Base-by-base conservation (phyloP, 2,329 filamentous ascomycete species). In the Cladosporium sp. region DNA sequence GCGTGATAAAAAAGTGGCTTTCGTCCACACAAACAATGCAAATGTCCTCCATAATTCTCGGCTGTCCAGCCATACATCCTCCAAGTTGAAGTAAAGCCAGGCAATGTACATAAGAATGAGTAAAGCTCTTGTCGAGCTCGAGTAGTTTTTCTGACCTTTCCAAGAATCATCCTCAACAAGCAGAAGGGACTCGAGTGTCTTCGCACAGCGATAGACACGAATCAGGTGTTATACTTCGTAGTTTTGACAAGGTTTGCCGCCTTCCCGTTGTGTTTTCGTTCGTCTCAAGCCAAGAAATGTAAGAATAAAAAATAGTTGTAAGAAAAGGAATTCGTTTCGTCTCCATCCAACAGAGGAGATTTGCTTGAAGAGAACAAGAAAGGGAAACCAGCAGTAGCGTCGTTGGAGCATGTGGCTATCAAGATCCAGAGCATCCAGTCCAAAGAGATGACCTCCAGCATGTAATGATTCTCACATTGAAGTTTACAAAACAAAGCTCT, bases 401-500 rank as follows among this genome's bases (percentile, higher is more conserved):
- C 44, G 54, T 49, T 34, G 25, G n/a, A 25, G 37, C 47, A 40
- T 57, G 12, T 50, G 47, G 19, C 47, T 12, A 35, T 32, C 7
- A 20, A 15, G 9, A 17, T 9, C 25, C n/a, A n/a, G n/a, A n/a
- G n/a, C n/a, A n/a, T n/a, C n/a, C n/a, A n/a, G n/a, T n/a, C n/a
- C n/a, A n/a, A n/a, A n/a, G n/a, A 48, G 28, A 5, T 48, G 13
- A n/a, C 45, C 45, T n/a, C 34, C 47, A 19, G 34, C 13, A 24
- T 37, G 47, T 17, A 28, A 45, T 17, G 17, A 48, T 48, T 34
- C n/a, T 48, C 13, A 32, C 28, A 17, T 19, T 48, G 22, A 25
- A 34, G 28, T 20, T 56, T 66, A 87, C 69, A 81, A 82, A 70
- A 83, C 74, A 59, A 82, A 78, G 74, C 83, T 88, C 81, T 91